phyloP scores from a whole-genome alignment of 169 alveolate genomes.

The Babesia microti region DNA sequence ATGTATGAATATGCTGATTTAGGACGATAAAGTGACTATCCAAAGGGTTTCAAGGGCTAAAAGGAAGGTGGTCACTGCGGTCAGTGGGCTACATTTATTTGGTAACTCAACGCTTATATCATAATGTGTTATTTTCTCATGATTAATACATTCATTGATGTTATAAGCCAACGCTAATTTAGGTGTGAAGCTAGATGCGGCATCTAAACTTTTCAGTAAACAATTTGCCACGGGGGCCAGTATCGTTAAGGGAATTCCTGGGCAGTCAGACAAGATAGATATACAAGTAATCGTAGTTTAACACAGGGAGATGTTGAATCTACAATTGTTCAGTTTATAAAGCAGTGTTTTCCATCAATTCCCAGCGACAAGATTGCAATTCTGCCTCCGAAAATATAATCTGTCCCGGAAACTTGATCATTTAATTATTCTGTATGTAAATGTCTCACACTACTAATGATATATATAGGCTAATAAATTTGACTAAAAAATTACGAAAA shows the following conservation, averaged over 20 bases:
- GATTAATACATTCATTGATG: background rate
- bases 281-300: conserved; percentile 41
- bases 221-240: conserved; percentile 76
- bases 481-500: background rate
- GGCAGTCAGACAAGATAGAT: conserved; percentile 61
- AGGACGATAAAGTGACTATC: conserved; percentile 37
- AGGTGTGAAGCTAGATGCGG: conserved; percentile 68
- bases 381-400: conserved; percentile 47
- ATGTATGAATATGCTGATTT: conserved; percentile 4
- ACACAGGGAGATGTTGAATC: conserved; percentile 63
- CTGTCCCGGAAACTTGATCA: too few relatives aligned
- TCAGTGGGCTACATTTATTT: conserved; percentile 68
- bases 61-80: conserved; percentile 68
- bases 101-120: conserved; percentile 12
- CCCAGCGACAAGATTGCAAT: conserved; percentile 48
- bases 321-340: conserved; percentile 43
- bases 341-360: conserved; percentile 50
- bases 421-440: conserved; percentile 1
- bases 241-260: conserved; percentile 68
- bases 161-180: background rate
- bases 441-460: background rate
- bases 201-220: conserved; percentile 71
- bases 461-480: background rate
- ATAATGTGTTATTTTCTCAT: too few relatives aligned
- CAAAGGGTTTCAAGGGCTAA: conserved; percentile 66